Percentiles rank a stretch among this genome's conserved stretches.
phyloP scores from a whole-genome alignment of 139 green algal genomes.

The Tetradesmus lagerheimii region DNA sequence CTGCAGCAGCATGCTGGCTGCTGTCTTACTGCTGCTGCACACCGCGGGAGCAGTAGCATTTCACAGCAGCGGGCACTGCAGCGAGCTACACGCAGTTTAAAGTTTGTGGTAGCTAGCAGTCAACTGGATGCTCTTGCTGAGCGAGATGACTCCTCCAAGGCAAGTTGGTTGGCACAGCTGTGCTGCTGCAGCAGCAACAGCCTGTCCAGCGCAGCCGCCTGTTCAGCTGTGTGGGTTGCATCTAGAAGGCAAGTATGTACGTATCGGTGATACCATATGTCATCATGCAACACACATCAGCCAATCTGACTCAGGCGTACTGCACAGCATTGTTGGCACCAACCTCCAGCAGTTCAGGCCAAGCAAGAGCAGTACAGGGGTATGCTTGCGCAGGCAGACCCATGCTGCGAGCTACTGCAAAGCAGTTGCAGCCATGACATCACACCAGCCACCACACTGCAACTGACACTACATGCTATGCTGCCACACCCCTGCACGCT shows the following conservation, averaged over 20 bases:
- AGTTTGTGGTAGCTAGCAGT: background rate
- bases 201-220: background rate
- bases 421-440: too few relatives aligned
- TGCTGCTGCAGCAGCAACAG: background rate
- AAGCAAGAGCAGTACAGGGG: background rate
- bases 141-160: background rate
- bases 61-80: background rate
- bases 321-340: too few relatives aligned
- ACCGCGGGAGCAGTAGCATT: background rate
- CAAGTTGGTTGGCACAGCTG: background rate
- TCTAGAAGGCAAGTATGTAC: background rate
- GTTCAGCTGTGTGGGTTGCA: background rate
- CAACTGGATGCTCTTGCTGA: background rate
- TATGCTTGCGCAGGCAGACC: background rate
- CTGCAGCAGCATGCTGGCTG: background rate
- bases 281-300: too few relatives aligned
- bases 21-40: background rate
- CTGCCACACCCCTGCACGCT: background rate
- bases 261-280: too few relatives aligned
- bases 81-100: background rate
- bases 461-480: background rate
- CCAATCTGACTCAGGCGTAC: too few relatives aligned
- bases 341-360: background rate
- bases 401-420: too few relatives aligned
- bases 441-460: too few relatives aligned